Percentiles rank a stretch among this genome's conserved stretches.
Conservation (phyloP, 169 alveolate species). For the Cryptosporidium canis region DNA sequence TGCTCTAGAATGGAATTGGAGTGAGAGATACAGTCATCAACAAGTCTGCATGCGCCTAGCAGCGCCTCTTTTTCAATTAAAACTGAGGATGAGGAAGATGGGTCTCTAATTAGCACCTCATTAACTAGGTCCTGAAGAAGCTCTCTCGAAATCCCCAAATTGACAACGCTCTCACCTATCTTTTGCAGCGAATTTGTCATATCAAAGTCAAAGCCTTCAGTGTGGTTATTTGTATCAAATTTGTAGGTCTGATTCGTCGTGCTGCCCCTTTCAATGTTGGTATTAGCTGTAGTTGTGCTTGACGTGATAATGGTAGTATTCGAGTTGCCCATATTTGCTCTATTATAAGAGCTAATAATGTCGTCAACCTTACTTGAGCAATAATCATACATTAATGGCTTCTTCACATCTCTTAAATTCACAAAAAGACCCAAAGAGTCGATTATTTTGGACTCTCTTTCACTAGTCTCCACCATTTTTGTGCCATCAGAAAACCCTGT, state of each 20-base stretch:
- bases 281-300: background rate
- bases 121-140: conserved; percentile 6
- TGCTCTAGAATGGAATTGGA: conserved; percentile 1
- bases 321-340: background rate
- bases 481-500: background rate
- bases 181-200: background rate
- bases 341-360: background rate
- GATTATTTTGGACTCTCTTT: background rate
- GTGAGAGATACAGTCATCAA: conserved; percentile 29
- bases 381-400: background rate
- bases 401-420: conserved; percentile 13
- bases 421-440: conserved; percentile 36
- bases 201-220: conserved; percentile 10
- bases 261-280: background rate
- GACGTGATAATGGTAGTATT: background rate
- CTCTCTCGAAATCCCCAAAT: conserved; percentile 24
- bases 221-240: background rate
- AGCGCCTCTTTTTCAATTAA: conserved; percentile 3
- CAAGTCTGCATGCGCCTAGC: background rate
- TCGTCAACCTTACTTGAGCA: background rate
- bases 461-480: background rate
- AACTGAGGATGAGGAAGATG: background rate
- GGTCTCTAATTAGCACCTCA: background rate
- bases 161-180: conserved; percentile 15
- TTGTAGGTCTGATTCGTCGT: background rate